Evolutionary conservation across 352 stramenopile species (phyloP).

Genomic region (Phytophthora brassicae): DNA sequence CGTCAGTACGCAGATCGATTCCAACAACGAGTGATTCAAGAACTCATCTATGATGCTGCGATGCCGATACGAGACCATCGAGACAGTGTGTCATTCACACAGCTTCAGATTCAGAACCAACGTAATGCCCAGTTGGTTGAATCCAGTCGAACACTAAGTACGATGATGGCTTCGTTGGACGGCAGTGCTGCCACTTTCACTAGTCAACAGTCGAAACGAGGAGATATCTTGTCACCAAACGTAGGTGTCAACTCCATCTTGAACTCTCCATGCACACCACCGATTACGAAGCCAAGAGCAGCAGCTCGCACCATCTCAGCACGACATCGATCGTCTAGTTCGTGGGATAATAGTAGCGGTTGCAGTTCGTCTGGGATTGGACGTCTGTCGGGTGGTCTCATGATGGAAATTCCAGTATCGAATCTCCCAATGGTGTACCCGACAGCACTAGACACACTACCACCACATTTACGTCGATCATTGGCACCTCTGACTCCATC

Average conservation of each 20-base stretch:
- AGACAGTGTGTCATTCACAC: constrained; percentile 38
- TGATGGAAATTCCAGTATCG: constrained; percentile 44
- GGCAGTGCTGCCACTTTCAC: constrained; percentile 10
- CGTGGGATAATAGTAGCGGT: constrained; percentile 24
- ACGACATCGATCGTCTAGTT: constrained; percentile 19
- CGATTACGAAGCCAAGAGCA: constrained; percentile 5
- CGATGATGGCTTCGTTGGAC: constrained; percentile 58
- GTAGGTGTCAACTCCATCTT: constrained; percentile 3
- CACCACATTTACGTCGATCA: constrained; percentile 28
- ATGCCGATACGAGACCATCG: constrained; percentile 22
- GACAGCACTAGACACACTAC: constrained; percentile 20
- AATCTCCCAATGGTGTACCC: constrained; percentile 19
- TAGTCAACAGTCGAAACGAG: constrained; percentile 25
- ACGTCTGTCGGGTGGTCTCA: constrained; percentile 42
- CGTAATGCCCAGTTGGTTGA: constrained; percentile 45
- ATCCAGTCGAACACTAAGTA: constrained; percentile 49
- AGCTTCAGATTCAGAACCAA: constrained; percentile 47
- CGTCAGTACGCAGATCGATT: constrained; percentile 77
- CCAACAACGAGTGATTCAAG: constrained; percentile 69
- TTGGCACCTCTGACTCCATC: constrained; percentile 39
- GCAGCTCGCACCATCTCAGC: constrained; percentile 2
- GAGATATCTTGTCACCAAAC: constrained; percentile 21
- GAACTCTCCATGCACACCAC: constrained; percentile 11
- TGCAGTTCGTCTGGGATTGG: constrained; percentile 27
- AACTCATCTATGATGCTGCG: constrained; percentile 68